Evolutionary conservation across 305 asterid genomes (phyloP).

Genomic region (Fraxinus dipetala): DNA sequence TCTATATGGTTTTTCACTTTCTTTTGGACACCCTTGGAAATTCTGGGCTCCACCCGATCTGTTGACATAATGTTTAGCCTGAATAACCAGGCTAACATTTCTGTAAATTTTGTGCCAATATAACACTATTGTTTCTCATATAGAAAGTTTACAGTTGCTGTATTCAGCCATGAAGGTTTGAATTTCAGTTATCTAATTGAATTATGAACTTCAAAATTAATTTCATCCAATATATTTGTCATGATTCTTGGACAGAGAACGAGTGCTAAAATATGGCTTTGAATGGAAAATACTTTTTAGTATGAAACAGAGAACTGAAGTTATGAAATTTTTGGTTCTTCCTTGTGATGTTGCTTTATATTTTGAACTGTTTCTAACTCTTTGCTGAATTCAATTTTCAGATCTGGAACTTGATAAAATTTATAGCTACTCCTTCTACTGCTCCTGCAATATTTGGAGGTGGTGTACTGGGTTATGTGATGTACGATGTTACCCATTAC

Average conservation of each 20-base stretch:
- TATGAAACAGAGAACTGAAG: background rate
- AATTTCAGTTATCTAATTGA: background rate
- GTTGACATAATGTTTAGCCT: background rate
- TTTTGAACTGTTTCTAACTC: background rate
- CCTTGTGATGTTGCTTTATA: background rate
- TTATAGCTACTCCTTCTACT: conserved; percentile 52
- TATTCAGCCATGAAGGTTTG: background rate
- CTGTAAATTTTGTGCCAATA: background rate
- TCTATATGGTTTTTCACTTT: background rate
- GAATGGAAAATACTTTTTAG: background rate
- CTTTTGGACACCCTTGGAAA: background rate
- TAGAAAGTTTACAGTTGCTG: background rate
- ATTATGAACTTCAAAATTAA: background rate
- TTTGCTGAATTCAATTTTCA: conserved; percentile 30
- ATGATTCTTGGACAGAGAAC: background rate
- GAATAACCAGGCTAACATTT: background rate
- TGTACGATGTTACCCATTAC: conserved; percentile 91
- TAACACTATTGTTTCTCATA: background rate
- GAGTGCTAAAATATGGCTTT: background rate
- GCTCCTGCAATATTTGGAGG: conserved; percentile 79
- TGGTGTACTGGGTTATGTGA: conserved; percentile 73
- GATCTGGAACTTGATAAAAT: conserved; percentile 65
- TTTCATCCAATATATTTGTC: background rate
- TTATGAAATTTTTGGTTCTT: background rate
- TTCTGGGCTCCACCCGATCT: background rate